Evolutionary conservation across 495 filamentous ascomycete genomes (phyloP).

Genomic region (Podospora pseudopauciseta): DNA sequence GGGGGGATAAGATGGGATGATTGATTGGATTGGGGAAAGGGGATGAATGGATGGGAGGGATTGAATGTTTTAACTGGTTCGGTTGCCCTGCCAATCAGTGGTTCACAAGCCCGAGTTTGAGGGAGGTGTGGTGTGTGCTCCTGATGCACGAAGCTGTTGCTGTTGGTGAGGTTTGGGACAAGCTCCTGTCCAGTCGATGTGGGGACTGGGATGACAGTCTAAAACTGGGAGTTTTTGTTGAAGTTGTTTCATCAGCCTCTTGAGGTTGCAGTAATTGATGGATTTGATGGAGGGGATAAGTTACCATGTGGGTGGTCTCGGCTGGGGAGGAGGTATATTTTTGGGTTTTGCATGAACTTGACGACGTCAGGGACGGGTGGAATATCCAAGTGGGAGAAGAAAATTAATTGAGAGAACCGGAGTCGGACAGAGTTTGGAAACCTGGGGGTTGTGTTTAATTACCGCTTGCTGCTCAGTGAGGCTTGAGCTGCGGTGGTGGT

Average conservation of each 20-base stretch:
- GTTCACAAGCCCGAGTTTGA: not conserved
- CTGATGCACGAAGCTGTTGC: not conserved
- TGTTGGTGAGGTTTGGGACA: not conserved
- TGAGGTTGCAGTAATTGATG: not conserved
- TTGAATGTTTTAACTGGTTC: not conserved
- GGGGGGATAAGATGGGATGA: not conserved
- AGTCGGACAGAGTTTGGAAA: not conserved
- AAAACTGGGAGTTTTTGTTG: not conserved
- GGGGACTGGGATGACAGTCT: constrained; percentile 11
- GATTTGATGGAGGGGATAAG: not conserved
- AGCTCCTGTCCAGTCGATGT: constrained; percentile 16
- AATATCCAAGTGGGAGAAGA: no score
- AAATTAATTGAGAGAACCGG: not conserved
- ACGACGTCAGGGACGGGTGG: not conserved
- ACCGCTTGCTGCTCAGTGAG: not conserved
- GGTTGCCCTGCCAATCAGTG: not conserved
- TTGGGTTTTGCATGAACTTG: not conserved
- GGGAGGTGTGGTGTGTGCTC: not conserved
- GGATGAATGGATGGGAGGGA: not conserved
- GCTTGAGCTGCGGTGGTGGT: not conserved
- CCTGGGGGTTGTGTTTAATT: not conserved
- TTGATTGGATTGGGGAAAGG: not conserved
- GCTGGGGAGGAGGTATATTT: not conserved
- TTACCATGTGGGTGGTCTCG: not conserved
- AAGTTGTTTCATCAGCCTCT: not conserved